Evolutionary conservation across 2,329 filamentous ascomycete species (phyloP), one percentile per base, ranked within the genome.

Genomic region (Fusarium circinatum): DNA sequence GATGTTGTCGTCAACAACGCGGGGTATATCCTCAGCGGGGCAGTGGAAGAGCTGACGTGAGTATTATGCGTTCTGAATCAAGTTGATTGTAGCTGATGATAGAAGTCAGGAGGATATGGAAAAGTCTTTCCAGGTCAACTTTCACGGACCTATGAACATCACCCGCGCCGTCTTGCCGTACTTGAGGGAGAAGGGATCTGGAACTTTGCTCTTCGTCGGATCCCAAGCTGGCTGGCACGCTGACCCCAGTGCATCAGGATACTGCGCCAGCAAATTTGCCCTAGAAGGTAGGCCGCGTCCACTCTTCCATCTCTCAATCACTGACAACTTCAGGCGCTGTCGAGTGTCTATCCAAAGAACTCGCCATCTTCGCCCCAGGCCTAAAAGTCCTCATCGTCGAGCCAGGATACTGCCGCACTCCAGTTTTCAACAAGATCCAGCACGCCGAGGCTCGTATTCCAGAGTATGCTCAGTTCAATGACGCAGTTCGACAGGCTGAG

Each of bases 1-100:
- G 82, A 84, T 47, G 78, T 84, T 2, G 70, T 84, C 2, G 79
- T 84, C 15, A 84, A 84, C 34, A 84, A 84, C 39, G 83, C 83
- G 3, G 83, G 82, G 10, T 84, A 68, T 8, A 73, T 78, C 28
- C 58, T 78, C 22, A 73, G 72, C 20, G 77, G 77, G 30, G 71
- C 74, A 1, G 34, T 78, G 11, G 78, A 79, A 38, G 77, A 79
- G 34, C n/a, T 78, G 12, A 77, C 71, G 75, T 79, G 34, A 63
- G 69, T 49, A 24, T 2, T 4, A 5, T 24, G 6, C 6, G 0
- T 4, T 24, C 12, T 11, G 2, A 24, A 0, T 0, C 10, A 5
- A 6, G 1, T 12, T 11, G 9, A 10, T 11, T 11, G 4, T 2
- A 12, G 2, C 41, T 69, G n/a, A 75, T 17, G 2, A 4, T 13